These are phyloP conservation scores for Ophiobolus disseminans DNA, from an alignment of 2,329 filamentous ascomycete genomes.

Conservation along the genomic window DNA sequence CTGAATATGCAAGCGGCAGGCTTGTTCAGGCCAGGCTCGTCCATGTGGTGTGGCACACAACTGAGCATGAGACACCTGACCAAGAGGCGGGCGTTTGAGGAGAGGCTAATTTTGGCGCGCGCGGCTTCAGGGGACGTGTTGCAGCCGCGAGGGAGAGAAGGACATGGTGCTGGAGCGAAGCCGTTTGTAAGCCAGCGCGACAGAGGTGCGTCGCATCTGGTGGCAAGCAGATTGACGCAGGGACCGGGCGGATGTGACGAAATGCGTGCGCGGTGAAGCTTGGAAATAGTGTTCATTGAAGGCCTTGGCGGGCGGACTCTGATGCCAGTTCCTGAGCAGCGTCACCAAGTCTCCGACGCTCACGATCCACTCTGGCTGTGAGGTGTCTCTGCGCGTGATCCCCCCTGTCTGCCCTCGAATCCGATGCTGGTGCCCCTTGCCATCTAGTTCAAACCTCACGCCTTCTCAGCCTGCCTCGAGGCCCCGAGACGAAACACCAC, in stretches of 20 bases:
- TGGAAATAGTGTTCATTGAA: not conserved
- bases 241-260: not conserved
- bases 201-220: not conserved
- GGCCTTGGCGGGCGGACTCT: slow-evolving; percentile 5
- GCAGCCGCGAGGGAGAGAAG: not conserved
- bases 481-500: slow-evolving; percentile 18
- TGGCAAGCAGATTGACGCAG: not conserved
- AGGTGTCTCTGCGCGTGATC: slow-evolving; percentile 14
- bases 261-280: not conserved
- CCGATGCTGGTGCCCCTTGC: slow-evolving; percentile 5
- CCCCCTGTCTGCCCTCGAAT: slow-evolving; percentile 1
- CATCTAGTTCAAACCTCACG: slow-evolving; percentile 5
- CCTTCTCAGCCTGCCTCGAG: slow-evolving; percentile 4
- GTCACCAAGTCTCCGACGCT: slow-evolving; percentile 11
- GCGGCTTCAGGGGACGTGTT: slow-evolving; percentile 1
- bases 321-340: slow-evolving; percentile 14
- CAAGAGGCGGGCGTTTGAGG: slow-evolving; percentile 29
- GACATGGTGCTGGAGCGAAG: slow-evolving; percentile 8
- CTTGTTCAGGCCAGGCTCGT: too few species aligned
- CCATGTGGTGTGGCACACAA: slow-evolving; percentile 16
- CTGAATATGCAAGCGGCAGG: too few species aligned
- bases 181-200: slow-evolving; percentile 4
- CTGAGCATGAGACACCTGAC: slow-evolving; percentile 18
- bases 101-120: slow-evolving; percentile 30
- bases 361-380: slow-evolving; percentile 8